A percentile compares a stretch with the other conserved stretches of the same genome.
Conservation (phyloP, 202 grass and related monocot species). For the Panicum hallii region DNA sequence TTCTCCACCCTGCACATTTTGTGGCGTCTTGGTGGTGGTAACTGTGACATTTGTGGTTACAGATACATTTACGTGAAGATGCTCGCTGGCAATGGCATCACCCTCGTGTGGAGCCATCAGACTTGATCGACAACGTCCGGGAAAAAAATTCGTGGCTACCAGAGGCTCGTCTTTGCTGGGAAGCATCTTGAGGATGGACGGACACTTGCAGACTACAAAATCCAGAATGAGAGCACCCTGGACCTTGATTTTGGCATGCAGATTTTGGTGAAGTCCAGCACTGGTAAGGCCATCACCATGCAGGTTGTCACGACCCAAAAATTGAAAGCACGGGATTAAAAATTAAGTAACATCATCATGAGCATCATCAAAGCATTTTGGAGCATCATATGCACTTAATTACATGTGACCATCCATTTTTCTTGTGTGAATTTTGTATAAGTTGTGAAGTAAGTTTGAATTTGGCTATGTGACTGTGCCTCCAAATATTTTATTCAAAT, state of each 20-base stretch:
- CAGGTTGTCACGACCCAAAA: no score
- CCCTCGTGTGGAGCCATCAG: no score
- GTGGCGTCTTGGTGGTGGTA: no score
- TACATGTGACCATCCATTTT: no score
- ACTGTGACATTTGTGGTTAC: background rate
- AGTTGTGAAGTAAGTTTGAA: no score
- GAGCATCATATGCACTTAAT: no score
- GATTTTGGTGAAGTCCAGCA: background rate
- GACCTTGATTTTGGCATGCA: constrained; percentile 9
- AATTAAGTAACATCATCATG: no score
- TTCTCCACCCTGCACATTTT: background rate
- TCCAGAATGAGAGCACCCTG: background rate
- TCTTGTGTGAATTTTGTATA: no score
- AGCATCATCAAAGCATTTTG: no score
- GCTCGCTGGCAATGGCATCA: background rate
- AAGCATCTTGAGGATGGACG: background rate
- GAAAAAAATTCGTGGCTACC: background rate
- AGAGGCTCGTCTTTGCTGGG: background rate
- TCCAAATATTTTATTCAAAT: no score
- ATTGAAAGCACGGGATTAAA: no score
- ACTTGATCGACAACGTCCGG: background rate
- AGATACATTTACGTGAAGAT: background rate
- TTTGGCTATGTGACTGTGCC: no score
- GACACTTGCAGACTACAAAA: background rate
- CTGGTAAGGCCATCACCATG: background rate